A percentile compares a stretch with the other conserved stretches of the same genome.
Evolutionary conservation across 129 eudicot species (phyloP).

Genomic region (Helianthus tuberosus): DNA sequence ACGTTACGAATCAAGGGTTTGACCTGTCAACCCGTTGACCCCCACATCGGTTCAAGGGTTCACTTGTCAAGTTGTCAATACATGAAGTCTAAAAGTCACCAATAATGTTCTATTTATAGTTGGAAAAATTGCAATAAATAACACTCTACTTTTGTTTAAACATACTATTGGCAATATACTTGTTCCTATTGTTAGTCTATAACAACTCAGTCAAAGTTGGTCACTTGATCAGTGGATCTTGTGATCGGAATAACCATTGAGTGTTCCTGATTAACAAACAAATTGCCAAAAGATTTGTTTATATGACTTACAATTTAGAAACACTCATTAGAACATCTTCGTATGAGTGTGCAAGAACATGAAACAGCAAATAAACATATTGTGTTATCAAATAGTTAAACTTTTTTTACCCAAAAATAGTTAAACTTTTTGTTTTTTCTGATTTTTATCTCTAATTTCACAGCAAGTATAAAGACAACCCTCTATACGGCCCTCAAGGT

Average conservation of each 20-base stretch:
- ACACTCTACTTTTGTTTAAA: too few relatives aligned
- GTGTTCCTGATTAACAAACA: background rate
- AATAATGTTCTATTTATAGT: background rate
- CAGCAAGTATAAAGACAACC: constrained; percentile 76
- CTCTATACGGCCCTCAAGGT: constrained; percentile 80
- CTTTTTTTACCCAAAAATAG: too few relatives aligned
- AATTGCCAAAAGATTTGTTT: background rate
- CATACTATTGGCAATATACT: too few relatives aligned
- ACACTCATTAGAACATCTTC: background rate
- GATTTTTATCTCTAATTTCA: constrained; percentile 8
- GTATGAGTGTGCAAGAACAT: constrained; percentile 8
- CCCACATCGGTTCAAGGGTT: background rate
- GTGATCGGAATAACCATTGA: background rate
- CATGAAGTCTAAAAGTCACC: background rate
- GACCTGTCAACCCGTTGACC: background rate
- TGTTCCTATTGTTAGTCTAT: background rate
- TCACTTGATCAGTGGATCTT: background rate
- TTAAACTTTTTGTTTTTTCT: too few relatives aligned
- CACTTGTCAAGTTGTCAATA: background rate
- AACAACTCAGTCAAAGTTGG: background rate
- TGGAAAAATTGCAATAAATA: too few relatives aligned
- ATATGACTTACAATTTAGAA: background rate
- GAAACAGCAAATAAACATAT: background rate
- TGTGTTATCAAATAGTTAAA: background rate
- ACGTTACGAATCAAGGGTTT: background rate